Base-by-base conservation (phyloP, 306 rosid species). In the Quercus gilva region DNA sequence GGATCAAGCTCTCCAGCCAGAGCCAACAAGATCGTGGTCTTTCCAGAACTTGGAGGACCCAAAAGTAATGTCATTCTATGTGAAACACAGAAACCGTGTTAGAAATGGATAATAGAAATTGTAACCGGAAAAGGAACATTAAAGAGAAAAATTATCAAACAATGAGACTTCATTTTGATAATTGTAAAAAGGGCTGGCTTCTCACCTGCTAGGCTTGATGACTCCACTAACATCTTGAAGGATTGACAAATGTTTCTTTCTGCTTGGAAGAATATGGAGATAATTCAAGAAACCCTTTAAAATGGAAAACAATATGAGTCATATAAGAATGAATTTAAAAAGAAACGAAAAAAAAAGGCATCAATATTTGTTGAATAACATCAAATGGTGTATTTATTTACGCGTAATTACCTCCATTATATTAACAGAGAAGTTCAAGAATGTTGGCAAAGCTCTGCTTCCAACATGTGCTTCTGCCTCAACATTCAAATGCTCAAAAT, bases 1-100 rank as follows among this genome's bases (percentile, higher is more conserved):
- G 84, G 75, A 74, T 85, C 93, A 58, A 89, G 92, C 65, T 89
- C 92, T 78, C 98, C 98, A 7, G 97, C 87, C 60, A 94, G 79
- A 63, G 93, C 96, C 73, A 89, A 61, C 78, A 94, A 84, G 21
- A 94, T 71, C 12, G 98, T 88, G 51, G 97, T 92, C 87, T 92
- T 94, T 31, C 98, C 97, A 20, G 97, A 87, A 61, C 93, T 84
- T 55, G 96, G 98, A 78, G 98, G 96, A 65, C 98, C 98, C 55
- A 94, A 70, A 79, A 94, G 97, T 28, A 94, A 70, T 37, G 97
- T 87, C 94, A 94, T 87, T 78, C 88, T 73, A 25, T 84, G 80
- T 12, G 74, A 58, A 86, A 35, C 19, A 61, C 13, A 71, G 58
- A n/a, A 76, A 63, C 41, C 8, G 4, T 45, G 61, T 23, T 13